Evolutionary conservation across 371 early-diverging fungal species (phyloP).

Genomic region (Mucor circinelloides): DNA sequence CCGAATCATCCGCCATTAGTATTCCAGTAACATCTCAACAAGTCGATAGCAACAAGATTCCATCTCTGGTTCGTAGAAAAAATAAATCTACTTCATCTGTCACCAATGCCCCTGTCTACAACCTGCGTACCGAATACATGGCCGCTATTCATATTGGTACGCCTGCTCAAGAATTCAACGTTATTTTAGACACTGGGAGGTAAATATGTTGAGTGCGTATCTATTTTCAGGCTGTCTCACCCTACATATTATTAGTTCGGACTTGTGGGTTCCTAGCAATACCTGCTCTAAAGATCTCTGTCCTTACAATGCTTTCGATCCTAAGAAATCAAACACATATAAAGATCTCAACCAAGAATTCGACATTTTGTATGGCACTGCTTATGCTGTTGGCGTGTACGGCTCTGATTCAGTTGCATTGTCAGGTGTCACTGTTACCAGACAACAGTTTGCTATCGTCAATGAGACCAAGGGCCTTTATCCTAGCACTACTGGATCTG

Average conservation of each 20-base stretch:
- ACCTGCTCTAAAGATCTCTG: constrained; percentile 9
- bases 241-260: constrained; percentile 37
- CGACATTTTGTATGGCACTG: constrained; percentile 15
- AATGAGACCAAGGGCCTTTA: constrained; percentile 12
- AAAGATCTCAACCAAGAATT: constrained; percentile 4
- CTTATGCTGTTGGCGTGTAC: constrained; percentile 21
- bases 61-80: too few species aligned
- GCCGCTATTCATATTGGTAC: not conserved
- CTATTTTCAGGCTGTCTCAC: not conserved
- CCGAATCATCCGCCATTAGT: too few species aligned
- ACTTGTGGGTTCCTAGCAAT: constrained; percentile 19
- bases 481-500: constrained; percentile 5
- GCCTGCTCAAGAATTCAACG: not conserved
- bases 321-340: constrained; percentile 16
- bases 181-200: not conserved
- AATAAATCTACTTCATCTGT: too few species aligned
- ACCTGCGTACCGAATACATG: not conserved
- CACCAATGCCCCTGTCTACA: not conserved
- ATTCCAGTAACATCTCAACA: too few species aligned
- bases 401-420: constrained; percentile 59
- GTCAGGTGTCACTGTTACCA: constrained; percentile 19
- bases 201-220: not conserved
- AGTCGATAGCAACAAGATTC: too few species aligned
- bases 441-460: constrained; percentile 31
- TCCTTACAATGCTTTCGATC: constrained; percentile 3